phyloP scores from a whole-genome alignment of 1,139 yeast species.

The Ogataea hybrid region DNA sequence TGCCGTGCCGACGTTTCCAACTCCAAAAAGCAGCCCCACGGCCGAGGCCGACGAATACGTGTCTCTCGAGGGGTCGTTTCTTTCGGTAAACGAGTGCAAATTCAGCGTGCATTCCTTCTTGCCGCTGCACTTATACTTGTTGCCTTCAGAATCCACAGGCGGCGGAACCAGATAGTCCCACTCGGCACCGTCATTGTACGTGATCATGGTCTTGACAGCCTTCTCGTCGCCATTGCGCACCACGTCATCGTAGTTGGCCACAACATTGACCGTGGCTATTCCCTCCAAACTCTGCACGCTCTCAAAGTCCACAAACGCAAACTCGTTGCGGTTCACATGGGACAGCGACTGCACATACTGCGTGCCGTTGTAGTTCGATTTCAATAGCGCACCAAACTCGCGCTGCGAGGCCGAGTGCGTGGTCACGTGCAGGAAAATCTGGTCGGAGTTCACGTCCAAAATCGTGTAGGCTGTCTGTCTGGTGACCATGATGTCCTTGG shows the following conservation, averaged over 20 bases:
- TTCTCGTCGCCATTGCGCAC: conserved; percentile 43
- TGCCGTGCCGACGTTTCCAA: conserved; percentile 82
- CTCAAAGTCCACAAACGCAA: conserved; percentile 89
- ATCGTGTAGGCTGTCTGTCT: conserved; percentile 82
- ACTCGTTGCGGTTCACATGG: conserved; percentile 69
- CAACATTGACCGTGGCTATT: conserved; percentile 69
- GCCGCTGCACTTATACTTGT: conserved; percentile 53
- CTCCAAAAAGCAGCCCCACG: conserved; percentile 78
- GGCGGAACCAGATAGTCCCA: conserved; percentile 81
- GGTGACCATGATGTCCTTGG: conserved; percentile 60
- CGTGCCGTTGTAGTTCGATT: conserved; percentile 94
- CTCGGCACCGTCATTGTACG: conserved; percentile 91
- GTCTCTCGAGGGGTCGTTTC: conserved; percentile 72
- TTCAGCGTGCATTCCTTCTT: conserved; percentile 70
- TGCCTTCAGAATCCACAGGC: conserved; percentile 56
- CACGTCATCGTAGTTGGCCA: conserved; percentile 49
- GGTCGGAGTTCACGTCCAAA: conserved; percentile 69
- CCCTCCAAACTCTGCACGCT: conserved; percentile 88
- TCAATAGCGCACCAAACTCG: conserved; percentile 81
- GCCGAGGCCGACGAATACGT: conserved; percentile 89
- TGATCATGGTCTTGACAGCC: conserved; percentile 64
- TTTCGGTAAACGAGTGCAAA: conserved; percentile 88
- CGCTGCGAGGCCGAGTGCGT: conserved; percentile 47
- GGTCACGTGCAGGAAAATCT: conserved; percentile 83
- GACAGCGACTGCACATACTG: conserved; percentile 73